phyloP scores from a whole-genome alignment of 129 eudicot genomes.

The Flaveria trinervia region DNA sequence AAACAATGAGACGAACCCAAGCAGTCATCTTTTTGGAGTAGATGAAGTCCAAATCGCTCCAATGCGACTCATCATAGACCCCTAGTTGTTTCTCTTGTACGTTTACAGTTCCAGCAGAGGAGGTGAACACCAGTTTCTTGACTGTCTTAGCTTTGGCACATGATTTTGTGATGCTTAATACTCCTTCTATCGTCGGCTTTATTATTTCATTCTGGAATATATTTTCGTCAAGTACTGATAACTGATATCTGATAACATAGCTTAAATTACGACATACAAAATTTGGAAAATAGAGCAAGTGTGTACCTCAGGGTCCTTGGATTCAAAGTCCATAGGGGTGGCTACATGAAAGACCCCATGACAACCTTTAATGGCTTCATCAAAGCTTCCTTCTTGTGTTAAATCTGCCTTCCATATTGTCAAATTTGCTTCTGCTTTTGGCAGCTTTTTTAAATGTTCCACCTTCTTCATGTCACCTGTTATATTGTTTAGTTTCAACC shows the following conservation, averaged over 20 bases:
- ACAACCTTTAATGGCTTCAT: conserved; percentile 83
- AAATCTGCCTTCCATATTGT: conserved; percentile 80
- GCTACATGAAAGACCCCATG: conserved; percentile 87
- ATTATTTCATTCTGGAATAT: conserved; percentile 68
- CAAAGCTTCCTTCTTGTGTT: conserved; percentile 77
- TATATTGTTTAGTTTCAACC: not conserved
- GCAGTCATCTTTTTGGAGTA: conserved; percentile 85
- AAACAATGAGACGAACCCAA: conserved; percentile 57
- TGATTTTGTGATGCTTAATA: conserved; percentile 64
- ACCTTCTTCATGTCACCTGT: conserved; percentile 73
- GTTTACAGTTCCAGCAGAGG: conserved; percentile 77
- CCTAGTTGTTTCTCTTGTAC: conserved; percentile 57
- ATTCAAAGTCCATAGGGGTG: conserved; percentile 82
- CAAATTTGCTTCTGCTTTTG: conserved; percentile 65
- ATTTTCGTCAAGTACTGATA: too few relatives aligned
- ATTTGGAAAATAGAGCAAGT: not conserved
- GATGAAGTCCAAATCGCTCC: conserved; percentile 81
- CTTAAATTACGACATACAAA: not conserved
- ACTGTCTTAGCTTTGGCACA: conserved; percentile 84
- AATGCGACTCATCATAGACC: conserved; percentile 64
- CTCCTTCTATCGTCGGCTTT: conserved; percentile 75
- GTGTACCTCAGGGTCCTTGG: conserved; percentile 78
- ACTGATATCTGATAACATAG: not conserved
- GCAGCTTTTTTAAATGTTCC: conserved; percentile 62
- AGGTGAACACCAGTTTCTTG: conserved; percentile 71